phyloP scores from a whole-genome alignment of 2,329 filamentous ascomycete genomes.

The Cordyceps javanica region DNA sequence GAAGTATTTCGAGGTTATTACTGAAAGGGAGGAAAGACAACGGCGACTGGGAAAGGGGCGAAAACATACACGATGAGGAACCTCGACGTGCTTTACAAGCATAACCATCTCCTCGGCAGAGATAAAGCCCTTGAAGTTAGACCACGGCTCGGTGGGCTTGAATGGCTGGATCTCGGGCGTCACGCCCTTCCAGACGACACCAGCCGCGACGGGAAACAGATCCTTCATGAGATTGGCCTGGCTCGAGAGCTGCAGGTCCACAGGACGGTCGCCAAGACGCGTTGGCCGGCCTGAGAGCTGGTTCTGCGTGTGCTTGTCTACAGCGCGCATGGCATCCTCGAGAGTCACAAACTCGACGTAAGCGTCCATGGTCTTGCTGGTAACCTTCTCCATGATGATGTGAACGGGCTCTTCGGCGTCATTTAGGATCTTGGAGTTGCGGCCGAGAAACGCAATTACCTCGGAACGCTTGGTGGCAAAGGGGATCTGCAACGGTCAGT shows the following conservation, averaged over 20 bases:
- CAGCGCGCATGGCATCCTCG: conserved; percentile 46
- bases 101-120: conserved; percentile 57
- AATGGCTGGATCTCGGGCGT: conserved; percentile 34
- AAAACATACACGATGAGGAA: conserved; percentile 51
- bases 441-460: conserved; percentile 53
- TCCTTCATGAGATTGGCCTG: conserved; percentile 53
- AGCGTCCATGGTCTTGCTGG: conserved; percentile 56
- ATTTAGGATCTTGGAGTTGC: conserved; percentile 48
- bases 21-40: background rate
- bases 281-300: conserved; percentile 33
- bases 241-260: conserved; percentile 51
- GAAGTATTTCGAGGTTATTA: conserved; percentile 7
- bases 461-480: conserved; percentile 48
- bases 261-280: conserved; percentile 51
- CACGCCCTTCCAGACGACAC: conserved; percentile 48
- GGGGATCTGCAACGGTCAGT: conserved; percentile 41
- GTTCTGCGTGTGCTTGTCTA: conserved; percentile 41
- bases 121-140: conserved; percentile 54
- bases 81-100: conserved; percentile 58
- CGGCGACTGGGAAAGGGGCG: background rate
- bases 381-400: conserved; percentile 59
- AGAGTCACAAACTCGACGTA: conserved; percentile 52
- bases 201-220: conserved; percentile 53
- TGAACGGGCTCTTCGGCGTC: conserved; percentile 52
- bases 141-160: conserved; percentile 37